Evolutionary conservation across 768 basidiomycete genomes (phyloP).

Genomic region (Mycena maculata): DNA sequence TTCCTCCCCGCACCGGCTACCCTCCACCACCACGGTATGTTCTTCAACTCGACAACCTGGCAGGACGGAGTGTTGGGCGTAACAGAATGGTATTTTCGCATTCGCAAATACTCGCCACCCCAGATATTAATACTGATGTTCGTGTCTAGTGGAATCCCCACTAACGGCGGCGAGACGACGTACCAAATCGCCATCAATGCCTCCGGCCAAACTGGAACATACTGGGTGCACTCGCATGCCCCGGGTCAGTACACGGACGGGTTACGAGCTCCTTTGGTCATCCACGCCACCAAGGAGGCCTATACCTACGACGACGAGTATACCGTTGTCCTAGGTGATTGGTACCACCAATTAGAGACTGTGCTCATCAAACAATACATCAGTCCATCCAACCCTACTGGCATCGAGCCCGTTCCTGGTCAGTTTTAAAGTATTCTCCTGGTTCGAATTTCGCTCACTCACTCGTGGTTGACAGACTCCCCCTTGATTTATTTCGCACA

Average conservation of each 20-base stretch:
- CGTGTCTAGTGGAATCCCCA: slow-evolving; percentile 75
- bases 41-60: slow-evolving; percentile 87
- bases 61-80: slow-evolving; percentile 88
- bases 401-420: slow-evolving; percentile 95
- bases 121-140: not conserved
- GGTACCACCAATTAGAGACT: slow-evolving; percentile 87
- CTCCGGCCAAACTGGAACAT: slow-evolving; percentile 83
- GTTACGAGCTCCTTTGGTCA: slow-evolving; percentile 83
- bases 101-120: too few relatives aligned
- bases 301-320: slow-evolving; percentile 91
- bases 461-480: slow-evolving; percentile 61
- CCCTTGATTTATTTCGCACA: slow-evolving; percentile 87
- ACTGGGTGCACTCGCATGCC: slow-evolving; percentile 82
- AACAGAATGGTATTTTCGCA: slow-evolving; percentile 75
- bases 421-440: slow-evolving; percentile 27
- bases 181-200: slow-evolving; percentile 80
- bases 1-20: slow-evolving; percentile 72
- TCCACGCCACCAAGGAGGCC: slow-evolving; percentile 74
- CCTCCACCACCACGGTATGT: slow-evolving; percentile 95
- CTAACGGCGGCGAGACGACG: slow-evolving; percentile 68
- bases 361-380: slow-evolving; percentile 74
- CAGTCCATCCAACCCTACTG: slow-evolving; percentile 78
- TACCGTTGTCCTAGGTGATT: slow-evolving; percentile 87
- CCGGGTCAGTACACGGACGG: slow-evolving; percentile 85
- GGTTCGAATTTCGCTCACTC: not conserved